Percentiles rank a stretch among this genome's conserved stretches.
phyloP scores from a whole-genome alignment of 306 rosid species.

The Acmispon strigosus region DNA sequence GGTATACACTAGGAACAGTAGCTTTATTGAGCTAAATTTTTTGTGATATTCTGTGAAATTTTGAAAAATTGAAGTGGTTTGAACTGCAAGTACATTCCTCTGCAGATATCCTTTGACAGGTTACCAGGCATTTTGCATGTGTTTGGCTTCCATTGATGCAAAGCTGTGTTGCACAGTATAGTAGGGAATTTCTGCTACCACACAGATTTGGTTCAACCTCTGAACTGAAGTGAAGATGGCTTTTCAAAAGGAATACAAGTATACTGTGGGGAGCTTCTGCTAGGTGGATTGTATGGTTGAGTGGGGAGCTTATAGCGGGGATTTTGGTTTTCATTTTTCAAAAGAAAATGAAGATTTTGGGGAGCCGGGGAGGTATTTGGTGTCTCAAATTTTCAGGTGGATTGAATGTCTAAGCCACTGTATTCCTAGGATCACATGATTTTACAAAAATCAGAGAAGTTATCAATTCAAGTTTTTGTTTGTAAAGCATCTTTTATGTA shows the following conservation, averaged over 20 bases:
- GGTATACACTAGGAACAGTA: conserved; percentile 34
- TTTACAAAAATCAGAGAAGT: too few species aligned
- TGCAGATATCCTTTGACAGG: conserved; percentile 94
- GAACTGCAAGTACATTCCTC: conserved; percentile 1
- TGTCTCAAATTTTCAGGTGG: neutral
- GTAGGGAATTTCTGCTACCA: neutral
- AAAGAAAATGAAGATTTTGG: neutral
- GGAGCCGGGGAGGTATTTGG: neutral
- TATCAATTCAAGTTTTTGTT: neutral
- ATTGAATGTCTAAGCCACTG: too few species aligned
- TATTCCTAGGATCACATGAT: too few species aligned
- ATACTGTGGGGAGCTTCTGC: too few species aligned
- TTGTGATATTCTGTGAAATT: neutral
- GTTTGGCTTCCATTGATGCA: conserved; percentile 82
- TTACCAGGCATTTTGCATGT: conserved; percentile 88
- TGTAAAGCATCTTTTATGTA: neutral
- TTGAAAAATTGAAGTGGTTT: neutral
- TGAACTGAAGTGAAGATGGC: conserved; percentile 26
- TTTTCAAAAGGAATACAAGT: too few species aligned
- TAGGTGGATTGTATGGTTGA: too few species aligned
- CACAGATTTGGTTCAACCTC: conserved; percentile 43
- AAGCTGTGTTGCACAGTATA: conserved; percentile 79
- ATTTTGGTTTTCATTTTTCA: neutral
- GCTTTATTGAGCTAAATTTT: neutral
- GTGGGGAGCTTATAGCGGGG: too few species aligned